phyloP scores from a whole-genome alignment of 2,329 filamentous ascomycete species.

The Ophiostoma pallidulum region DNA sequence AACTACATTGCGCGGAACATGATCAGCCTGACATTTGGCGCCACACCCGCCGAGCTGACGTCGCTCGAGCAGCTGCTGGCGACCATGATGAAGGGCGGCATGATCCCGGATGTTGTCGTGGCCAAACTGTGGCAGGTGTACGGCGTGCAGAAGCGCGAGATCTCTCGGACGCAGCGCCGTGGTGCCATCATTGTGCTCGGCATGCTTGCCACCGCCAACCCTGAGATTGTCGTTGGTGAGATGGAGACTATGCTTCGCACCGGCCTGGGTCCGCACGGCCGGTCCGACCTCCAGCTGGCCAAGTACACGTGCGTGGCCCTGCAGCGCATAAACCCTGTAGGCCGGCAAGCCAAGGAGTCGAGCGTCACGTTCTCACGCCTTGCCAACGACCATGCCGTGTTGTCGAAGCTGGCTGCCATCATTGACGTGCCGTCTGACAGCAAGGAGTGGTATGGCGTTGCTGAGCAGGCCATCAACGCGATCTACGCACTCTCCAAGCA shows the following conservation, averaged over 20 bases:
- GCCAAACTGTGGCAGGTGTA: conserved; percentile 97
- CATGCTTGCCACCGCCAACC: conserved; percentile 89
- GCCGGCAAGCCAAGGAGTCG: conserved; percentile 67
- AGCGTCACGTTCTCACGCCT: conserved; percentile 65
- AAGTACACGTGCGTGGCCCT: conserved; percentile 94
- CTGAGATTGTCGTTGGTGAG: conserved; percentile 87
- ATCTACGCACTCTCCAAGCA: conserved; percentile 93
- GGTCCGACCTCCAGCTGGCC: conserved; percentile 75
- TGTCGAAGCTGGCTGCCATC: conserved; percentile 71
- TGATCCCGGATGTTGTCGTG: conserved; percentile 77
- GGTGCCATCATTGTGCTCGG: conserved; percentile 94
- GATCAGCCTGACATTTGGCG: conserved; percentile 96
- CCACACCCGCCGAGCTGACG: conserved; percentile 87
- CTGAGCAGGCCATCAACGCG: conserved; percentile 90
- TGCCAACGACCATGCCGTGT: conserved; percentile 83
- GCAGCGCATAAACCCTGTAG: conserved; percentile 77
- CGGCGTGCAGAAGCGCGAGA: conserved; percentile 84
- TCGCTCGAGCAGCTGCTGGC: conserved; percentile 89
- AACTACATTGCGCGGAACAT: conserved; percentile 97
- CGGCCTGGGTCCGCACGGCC: conserved; percentile 71
- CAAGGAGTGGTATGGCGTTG: conserved; percentile 93
- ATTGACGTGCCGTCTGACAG: conserved; percentile 78
- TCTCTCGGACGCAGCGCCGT: conserved; percentile 80
- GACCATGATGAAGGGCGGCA: conserved; percentile 93
- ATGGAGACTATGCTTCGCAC: conserved; percentile 92